Evolutionary conservation across 345 rosid genomes (phyloP), one percentile per base, ranked within the genome.

Genomic region (Abelmoschus esculentus): DNA sequence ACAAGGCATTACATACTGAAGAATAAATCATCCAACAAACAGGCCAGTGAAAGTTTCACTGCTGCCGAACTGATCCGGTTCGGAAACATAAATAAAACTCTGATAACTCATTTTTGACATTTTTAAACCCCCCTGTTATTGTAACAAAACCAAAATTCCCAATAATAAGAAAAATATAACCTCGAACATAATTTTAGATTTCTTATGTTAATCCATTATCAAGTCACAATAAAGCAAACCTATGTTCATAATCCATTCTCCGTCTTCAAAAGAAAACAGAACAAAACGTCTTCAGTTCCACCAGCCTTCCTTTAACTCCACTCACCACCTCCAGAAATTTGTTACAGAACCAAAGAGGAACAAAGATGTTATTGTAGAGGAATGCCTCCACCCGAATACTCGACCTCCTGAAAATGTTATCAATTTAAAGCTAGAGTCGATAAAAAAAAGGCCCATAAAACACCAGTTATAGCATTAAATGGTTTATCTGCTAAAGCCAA

Each of bases 321-420:
- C n/a, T 67, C 29, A 12, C 19, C 56, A 54, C 26, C 64, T 63
- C 64, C 64, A 11, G 28, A 62, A 32, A 34, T 28, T 19, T 26
- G 29, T 36, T 61, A 62, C 12, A 6, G 12, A 4, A 52, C 17
- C 61, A 18, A 60, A 11, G 53, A 3, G 56, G 6, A 56, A 32
- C 61, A 18, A 60, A 11, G 53, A 3, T 59, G 6, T 83, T 60
- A 88, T 61, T 61, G 81, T 74, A 86, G 76, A 22, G 81, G 83
- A 63, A 85, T 66, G 34, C 99, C 96, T 14, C 98, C 99, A 5
- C 93, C 98, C 0, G 99, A 88, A 77, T 87, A 89, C 73, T 95
- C 99, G 34, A 95, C 92, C 80, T 95, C 97, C 99, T 95, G 91
- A 50, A 75, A 80, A 72, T 61, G 57, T 66, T 29, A 64, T 70